A percentile compares a stretch with the other conserved stretches of the same genome.
Conservation (phyloP, 768 basidiomycete genomes). For the Lanmaoa rubissima region DNA sequence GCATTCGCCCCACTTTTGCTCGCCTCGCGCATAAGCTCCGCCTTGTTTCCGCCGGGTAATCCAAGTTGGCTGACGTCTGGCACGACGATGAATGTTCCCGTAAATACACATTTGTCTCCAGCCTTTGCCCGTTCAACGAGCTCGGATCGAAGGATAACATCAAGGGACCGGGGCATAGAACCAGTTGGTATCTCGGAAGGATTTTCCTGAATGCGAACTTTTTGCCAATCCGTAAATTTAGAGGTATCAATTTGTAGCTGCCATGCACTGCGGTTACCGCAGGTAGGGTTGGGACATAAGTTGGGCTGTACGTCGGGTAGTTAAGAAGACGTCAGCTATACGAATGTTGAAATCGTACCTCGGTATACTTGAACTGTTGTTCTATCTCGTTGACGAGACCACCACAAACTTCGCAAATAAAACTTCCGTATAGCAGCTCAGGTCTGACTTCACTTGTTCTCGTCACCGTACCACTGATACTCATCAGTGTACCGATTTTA, state of each 20-base stretch:
- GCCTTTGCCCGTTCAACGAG: constrained; percentile 99
- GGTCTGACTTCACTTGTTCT: constrained; percentile 97
- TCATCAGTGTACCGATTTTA: constrained; percentile 91
- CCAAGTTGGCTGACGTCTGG: constrained; percentile 97
- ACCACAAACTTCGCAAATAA: constrained; percentile 86
- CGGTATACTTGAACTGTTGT: constrained; percentile 99
- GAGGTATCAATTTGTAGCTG: constrained; percentile 94
- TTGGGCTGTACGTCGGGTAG: constrained; percentile 56
- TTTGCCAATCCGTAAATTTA: constrained; percentile 99
- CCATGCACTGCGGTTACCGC: constrained; percentile 88
- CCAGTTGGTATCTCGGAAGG: constrained; percentile 98
- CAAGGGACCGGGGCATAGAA: constrained; percentile 95
- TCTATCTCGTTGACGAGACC: constrained; percentile 90
- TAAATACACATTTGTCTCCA: constrained; percentile 98
- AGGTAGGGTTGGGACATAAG: constrained; percentile 92
- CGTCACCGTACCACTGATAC: constrained; percentile 96
- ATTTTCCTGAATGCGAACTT: constrained; percentile 98
- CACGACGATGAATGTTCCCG: constrained; percentile 96
- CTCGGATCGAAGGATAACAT: constrained; percentile 93
- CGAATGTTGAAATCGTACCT: constrained; percentile 46
- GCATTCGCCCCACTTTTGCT: constrained; percentile 59
- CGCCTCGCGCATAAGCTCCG: constrained; percentile 87
- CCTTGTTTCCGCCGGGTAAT: constrained; percentile 88
- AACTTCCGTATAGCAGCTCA: constrained; percentile 90
- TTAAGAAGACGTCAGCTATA: constrained; percentile 7